Conservation (phyloP, 2,329 filamentous ascomycete species). For the Aspergillus neoniger region DNA sequence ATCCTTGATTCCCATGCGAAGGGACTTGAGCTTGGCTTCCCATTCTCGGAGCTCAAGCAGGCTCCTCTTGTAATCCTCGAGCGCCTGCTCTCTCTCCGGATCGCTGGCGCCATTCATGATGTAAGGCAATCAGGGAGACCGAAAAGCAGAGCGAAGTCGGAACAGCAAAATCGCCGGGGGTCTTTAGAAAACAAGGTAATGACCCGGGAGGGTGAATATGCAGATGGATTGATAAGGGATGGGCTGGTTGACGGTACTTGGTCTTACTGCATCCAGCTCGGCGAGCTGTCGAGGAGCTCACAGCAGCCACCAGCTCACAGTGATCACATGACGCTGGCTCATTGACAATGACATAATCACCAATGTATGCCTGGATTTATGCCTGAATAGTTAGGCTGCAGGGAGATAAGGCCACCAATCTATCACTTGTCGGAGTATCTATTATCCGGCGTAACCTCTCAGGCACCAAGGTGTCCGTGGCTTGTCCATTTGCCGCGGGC, state of each 20-base stretch:
- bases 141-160: background rate
- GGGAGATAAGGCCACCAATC: too few species aligned
- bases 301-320: slow-evolving; percentile 10
- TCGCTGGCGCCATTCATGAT: slow-evolving; percentile 47
- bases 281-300: slow-evolving; percentile 34
- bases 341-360: slow-evolving; percentile 15
- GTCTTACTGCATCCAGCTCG: slow-evolving; percentile 24
- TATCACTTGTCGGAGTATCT: slow-evolving; percentile 16
- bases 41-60: slow-evolving; percentile 95
- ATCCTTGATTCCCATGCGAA: slow-evolving; percentile 94
- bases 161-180: background rate
- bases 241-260: slow-evolving; percentile 21
- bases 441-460: slow-evolving; percentile 17
- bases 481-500: background rate
- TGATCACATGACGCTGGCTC: slow-evolving; percentile 15
- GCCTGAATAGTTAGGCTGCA: slow-evolving; percentile 11
- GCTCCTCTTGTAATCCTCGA: slow-evolving; percentile 76
- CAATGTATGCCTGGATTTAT: background rate
- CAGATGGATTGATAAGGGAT: slow-evolving; percentile 17
- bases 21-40: slow-evolving; percentile 94
- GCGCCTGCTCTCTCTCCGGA: slow-evolving; percentile 65
- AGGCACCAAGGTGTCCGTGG: slow-evolving; percentile 22
- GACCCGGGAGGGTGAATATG: background rate
- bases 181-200: background rate
- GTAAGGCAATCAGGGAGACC: slow-evolving; percentile 8